Conservation (phyloP, 495 filamentous ascomycete species). For the Penicillium samsonianum region DNA sequence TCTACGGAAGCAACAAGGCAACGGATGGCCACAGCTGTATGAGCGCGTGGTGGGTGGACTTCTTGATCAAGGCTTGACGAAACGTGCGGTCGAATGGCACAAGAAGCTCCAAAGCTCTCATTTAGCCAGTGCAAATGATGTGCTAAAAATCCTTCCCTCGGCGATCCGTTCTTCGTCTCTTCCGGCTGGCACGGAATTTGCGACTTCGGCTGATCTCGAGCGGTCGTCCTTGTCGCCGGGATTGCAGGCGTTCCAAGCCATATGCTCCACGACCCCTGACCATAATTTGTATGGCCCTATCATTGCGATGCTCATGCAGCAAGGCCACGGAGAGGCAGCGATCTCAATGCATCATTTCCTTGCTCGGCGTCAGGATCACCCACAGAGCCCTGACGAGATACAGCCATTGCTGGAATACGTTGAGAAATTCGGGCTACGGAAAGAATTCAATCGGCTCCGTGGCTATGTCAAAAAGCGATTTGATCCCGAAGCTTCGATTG, state of each 20-base stretch:
- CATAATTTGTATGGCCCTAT: slow-evolving; percentile 61
- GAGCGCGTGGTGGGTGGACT: slow-evolving; percentile 49
- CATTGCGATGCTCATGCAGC: slow-evolving; percentile 56
- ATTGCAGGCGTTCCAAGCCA: slow-evolving; percentile 48
- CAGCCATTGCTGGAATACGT: slow-evolving; percentile 46
- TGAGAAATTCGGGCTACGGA: slow-evolving; percentile 31
- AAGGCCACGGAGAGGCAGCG: slow-evolving; percentile 51
- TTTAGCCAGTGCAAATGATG: slow-evolving; percentile 33
- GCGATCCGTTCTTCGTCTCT: slow-evolving; percentile 22
- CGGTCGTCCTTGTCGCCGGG: slow-evolving; percentile 19
- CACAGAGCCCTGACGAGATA: slow-evolving; percentile 37
- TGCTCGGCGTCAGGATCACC: slow-evolving; percentile 50
- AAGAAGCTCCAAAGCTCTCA: slow-evolving; percentile 37
- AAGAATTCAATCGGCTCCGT: slow-evolving; percentile 26
- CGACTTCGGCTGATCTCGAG: slow-evolving; percentile 1
- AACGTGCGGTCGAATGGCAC: slow-evolving; percentile 52
- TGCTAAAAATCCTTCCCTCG: slow-evolving; percentile 38
- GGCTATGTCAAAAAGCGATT: slow-evolving; percentile 30
- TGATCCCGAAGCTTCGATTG: slow-evolving; percentile 3
- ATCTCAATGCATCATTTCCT: slow-evolving; percentile 62
- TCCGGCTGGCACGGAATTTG: slow-evolving; percentile 9
- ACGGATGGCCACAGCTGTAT: slow-evolving; percentile 52
- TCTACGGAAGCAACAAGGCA: slow-evolving; percentile 45
- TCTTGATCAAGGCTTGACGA: slow-evolving; percentile 36
- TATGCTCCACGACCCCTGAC: slow-evolving; percentile 41